phyloP scores from a whole-genome alignment of 2,329 filamentous ascomycete species.

The Diplodia seriata region DNA sequence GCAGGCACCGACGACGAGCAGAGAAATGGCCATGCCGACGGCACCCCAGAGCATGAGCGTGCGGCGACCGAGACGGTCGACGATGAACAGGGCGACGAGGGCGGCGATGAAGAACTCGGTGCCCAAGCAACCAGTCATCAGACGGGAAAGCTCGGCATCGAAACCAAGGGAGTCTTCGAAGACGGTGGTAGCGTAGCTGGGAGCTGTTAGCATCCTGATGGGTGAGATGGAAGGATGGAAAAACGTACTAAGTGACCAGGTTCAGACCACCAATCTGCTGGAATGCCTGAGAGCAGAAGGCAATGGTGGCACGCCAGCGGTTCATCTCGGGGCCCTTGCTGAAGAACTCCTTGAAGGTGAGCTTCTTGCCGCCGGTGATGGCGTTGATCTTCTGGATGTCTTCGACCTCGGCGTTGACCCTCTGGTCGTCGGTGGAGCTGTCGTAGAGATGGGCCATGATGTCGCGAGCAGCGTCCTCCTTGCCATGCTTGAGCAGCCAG shows the following conservation, averaged over 20 bases:
- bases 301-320: constrained; percentile 67
- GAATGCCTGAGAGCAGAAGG: constrained; percentile 66
- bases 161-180: constrained; percentile 31
- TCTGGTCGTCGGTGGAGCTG: constrained; percentile 57
- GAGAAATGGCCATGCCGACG: constrained; percentile 42
- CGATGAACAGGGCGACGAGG: constrained; percentile 41
- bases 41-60: constrained; percentile 45
- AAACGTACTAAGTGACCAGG: constrained; percentile 30
- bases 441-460: constrained; percentile 59
- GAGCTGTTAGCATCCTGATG: not conserved
- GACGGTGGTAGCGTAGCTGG: constrained; percentile 30
- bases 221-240: not conserved
- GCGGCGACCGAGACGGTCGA: constrained; percentile 43
- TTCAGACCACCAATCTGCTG: constrained; percentile 66
- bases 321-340: constrained; percentile 69
- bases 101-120: constrained; percentile 42
- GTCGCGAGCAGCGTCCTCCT: constrained; percentile 56
- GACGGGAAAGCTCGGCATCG: constrained; percentile 42
- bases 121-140: constrained; percentile 36
- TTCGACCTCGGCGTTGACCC: constrained; percentile 65
- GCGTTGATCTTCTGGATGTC: constrained; percentile 64
- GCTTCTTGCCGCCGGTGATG: constrained; percentile 47
- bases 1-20: constrained; percentile 40
- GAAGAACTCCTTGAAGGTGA: constrained; percentile 59
- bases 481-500: constrained; percentile 45